Evolutionary conservation across 2,329 filamentous ascomycete species (phyloP), one percentile per base, ranked within the genome.

Genomic region (Monilinia polystroma): DNA sequence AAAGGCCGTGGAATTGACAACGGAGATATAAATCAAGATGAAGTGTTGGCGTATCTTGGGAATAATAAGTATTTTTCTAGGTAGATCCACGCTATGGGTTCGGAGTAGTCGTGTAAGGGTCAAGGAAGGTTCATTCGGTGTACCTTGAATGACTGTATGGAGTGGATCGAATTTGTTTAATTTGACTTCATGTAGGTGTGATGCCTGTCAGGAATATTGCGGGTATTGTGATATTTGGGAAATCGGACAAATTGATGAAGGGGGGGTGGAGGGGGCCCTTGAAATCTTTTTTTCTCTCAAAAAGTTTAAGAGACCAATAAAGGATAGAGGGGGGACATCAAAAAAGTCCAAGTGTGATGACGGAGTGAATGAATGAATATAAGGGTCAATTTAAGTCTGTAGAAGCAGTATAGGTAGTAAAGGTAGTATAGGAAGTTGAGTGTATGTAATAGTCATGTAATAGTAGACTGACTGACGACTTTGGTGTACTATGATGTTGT

Each of bases 1-100:
- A 20, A 53, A 20, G 59, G 32, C 49, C 18, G 59, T 41, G 49
- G 54, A 43, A 63, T 63, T 53, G 59, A 63, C 47, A 53, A 53
- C 32, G 59, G 59, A 63, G 47, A 63, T 63, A 63, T 63, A 53
- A 41, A 63, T 43, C 59, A 63, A 54, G 59, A 41, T 53, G 32
- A 63, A 41, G 47, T 53, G 49, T 43, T 53, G 32, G 59, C 59
- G 59, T 53, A n/a, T 63, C 47, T 52, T 63, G 49, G 47, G 59
- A 63, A 53, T 43, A 63, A 29, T 63, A 54, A 53, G 49, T 63
- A 53, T 43, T 52, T 43, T 54, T 32, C 49, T 32, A 53, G 59
- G 45, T 53, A 29, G 18, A 63, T 53, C 47, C 35, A 53, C 26
- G 49, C 20, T 54, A 29, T 63, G 45, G n/a, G 32, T 29, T 63